Conservation (phyloP, 2,329 filamentous ascomycete genomes). For the Coniella lustricola region DNA sequence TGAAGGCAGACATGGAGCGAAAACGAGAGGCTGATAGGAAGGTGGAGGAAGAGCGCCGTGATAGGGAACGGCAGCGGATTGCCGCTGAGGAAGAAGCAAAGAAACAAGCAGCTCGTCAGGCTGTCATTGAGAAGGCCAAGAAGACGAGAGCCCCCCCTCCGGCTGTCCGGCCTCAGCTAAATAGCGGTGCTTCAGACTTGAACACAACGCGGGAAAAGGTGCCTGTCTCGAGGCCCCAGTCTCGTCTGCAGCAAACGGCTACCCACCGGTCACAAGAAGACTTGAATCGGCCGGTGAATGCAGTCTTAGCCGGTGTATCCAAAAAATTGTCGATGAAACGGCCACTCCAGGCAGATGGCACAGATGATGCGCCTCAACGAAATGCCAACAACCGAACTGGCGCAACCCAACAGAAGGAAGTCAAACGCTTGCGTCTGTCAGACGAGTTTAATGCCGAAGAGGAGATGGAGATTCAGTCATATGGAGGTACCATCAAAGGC, state of each 20-base stretch:
- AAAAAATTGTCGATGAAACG: constrained; percentile 67
- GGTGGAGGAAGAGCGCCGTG: constrained; percentile 54
- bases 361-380: constrained; percentile 46
- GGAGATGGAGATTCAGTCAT: constrained; percentile 52
- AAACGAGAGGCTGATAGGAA: constrained; percentile 65
- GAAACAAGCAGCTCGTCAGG: constrained; percentile 58
- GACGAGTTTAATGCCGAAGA: constrained; percentile 56
- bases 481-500: constrained; percentile 59
- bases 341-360: constrained; percentile 57
- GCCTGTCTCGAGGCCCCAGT: constrained; percentile 38
- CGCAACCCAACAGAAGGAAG: constrained; percentile 63
- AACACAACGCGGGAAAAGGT: constrained; percentile 25
- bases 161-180: constrained; percentile 47
- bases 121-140: constrained; percentile 57
- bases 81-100: constrained; percentile 51
- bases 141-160: constrained; percentile 57
- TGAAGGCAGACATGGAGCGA: constrained; percentile 73
- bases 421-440: constrained; percentile 73
- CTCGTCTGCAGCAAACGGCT: constrained; percentile 49
- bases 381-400: constrained; percentile 43
- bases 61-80: constrained; percentile 53
- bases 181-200: constrained; percentile 42
- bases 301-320: constrained; percentile 48
- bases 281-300: constrained; percentile 51
- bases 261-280: constrained; percentile 51